Evolutionary conservation across 2,329 filamentous ascomycete species (phyloP).

Genomic region (Xylaria sp.): DNA sequence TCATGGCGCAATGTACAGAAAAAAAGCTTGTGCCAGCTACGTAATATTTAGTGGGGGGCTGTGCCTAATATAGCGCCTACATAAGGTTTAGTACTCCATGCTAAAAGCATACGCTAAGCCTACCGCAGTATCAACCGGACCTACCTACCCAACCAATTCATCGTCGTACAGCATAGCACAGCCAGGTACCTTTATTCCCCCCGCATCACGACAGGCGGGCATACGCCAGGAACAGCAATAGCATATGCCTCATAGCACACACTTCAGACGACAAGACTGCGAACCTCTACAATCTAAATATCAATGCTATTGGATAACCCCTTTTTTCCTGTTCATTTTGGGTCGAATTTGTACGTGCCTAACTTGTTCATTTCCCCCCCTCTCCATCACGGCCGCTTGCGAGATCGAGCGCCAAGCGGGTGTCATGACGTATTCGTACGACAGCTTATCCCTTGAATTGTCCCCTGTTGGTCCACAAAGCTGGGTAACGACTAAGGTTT

Average conservation of each 20-base stretch:
- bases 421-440: constrained; percentile 19
- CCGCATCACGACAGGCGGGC: not conserved
- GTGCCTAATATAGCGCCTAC: not conserved
- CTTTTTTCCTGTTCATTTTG: too few species aligned
- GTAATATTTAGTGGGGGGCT: constrained; percentile 33
- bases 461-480: not conserved
- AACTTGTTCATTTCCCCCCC: too few species aligned
- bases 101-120: not conserved
- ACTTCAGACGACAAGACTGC: too few species aligned
- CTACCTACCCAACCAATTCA: not conserved
- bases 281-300: too few species aligned
- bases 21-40: constrained; percentile 32
- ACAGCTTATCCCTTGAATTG: not conserved
- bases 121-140: not conserved
- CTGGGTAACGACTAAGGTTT: not conserved
- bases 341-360: too few species aligned
- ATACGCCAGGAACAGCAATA: not conserved
- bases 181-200: not conserved
- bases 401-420: constrained; percentile 6
- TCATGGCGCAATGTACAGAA: not conserved
- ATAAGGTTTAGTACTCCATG: not conserved
- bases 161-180: not conserved
- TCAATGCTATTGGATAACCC: too few species aligned
- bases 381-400: too few species aligned
- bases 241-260: not conserved